These are phyloP conservation scores for Thermomyces lanuginosus DNA, from an alignment of 2,329 filamentous ascomycete genomes.

Conservation along the genomic window DNA sequence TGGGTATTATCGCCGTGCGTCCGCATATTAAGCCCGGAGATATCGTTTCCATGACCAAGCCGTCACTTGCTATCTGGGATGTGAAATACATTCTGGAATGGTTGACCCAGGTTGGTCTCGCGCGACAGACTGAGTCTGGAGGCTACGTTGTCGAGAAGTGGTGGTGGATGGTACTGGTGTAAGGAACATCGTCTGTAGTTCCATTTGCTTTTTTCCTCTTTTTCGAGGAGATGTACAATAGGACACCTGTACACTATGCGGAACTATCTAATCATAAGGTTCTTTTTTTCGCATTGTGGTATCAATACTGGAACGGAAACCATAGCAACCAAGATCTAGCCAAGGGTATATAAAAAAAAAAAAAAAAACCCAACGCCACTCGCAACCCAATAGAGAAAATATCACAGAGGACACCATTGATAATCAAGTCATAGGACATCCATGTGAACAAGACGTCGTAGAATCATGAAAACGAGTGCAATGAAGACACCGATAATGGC, in stretches of 20 bases:
- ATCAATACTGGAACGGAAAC: background rate
- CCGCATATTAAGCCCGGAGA: conserved; percentile 22
- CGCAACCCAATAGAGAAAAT: background rate
- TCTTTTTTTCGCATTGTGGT: too few relatives aligned
- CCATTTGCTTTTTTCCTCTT: background rate
- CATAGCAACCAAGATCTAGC: too few relatives aligned
- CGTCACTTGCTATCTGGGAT: conserved; percentile 28
- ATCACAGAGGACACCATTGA: background rate
- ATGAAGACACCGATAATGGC: conserved; percentile 59
- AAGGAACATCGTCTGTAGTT: background rate
- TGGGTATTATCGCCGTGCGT: conserved; percentile 26
- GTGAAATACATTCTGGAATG: conserved; percentile 25
- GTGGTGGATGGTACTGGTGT: conserved; percentile 24
- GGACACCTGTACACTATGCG: too few relatives aligned
- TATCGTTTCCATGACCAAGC: conserved; percentile 23
- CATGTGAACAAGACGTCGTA: conserved; percentile 28
- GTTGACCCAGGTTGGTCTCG: conserved; percentile 18
- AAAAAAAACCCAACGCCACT: background rate
- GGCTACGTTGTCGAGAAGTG: conserved; percentile 22
- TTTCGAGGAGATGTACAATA: background rate
- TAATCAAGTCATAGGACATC: conserved; percentile 4
- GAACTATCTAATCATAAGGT: too few relatives aligned
- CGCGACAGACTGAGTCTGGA: conserved; percentile 10
- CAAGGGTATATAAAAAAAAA: background rate
- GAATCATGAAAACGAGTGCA: conserved; percentile 52